Base-by-base conservation (phyloP, 495 filamentous ascomycete genomes). In the Parathielavia hyrcaniae region DNA sequence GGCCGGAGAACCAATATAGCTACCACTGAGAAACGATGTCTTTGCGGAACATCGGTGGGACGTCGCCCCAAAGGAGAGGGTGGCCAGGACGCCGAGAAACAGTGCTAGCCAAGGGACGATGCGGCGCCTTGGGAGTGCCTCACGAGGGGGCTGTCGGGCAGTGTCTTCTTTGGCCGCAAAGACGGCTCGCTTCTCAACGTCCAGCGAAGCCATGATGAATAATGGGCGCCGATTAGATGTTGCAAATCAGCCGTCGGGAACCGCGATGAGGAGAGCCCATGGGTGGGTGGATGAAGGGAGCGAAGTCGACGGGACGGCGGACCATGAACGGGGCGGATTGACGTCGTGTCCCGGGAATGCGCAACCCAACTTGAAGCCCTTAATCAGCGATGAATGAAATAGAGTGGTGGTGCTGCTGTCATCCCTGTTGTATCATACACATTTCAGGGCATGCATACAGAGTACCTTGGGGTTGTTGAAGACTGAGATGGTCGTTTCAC, bases 181-280 rank as follows among this genome's bases (percentile, higher is more conserved):
- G 13, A 55, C 20, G 14, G 46, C 45, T 22, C 45, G 55, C 59
- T 64, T 64, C 40, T 64, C 62, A 39, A 36, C 16, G 40, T 64
- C 50, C 11, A 16, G 13, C 10, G 53, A 8, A 54, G 53, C 50
- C 62, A 64, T 64, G 30, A 12, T 47, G 11, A 30, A 30, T 11
- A 14, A 39, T 19, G 17, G 32, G 12, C 26, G 34, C 1, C n/a
- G 2, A 16, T 11, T 7, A n/a, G 30, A 2, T 5, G 34, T 38
- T 50, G 30, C 2, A 38, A n/a, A 14, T 50, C 50, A 52, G 9
- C 50, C 50, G 19, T 16, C n/a, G 22, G n/a, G 1, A 43, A 8
- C 19, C 34, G 36, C 38, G 36, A 43, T 9, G 19, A 6, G 26
- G 19, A 26, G 7, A 11, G 11, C 49, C 49, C 35, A 52, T 52